Conservation (phyloP, 2,329 filamentous ascomycete genomes). For the Alternaria brassicicola region DNA sequence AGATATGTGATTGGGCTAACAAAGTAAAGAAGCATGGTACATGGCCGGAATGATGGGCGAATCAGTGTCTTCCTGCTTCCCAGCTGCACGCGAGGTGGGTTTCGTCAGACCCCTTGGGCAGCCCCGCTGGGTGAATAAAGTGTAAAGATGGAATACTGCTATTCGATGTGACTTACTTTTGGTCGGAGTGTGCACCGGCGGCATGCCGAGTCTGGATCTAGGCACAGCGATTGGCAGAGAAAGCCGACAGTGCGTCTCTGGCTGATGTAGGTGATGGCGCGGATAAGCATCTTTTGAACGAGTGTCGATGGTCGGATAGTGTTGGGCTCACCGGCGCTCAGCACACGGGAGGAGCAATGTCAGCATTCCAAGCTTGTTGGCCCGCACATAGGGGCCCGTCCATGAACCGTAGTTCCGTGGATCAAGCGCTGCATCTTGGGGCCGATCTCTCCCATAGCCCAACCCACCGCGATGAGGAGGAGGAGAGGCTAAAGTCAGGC, state of each 20-base stretch:
- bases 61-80: not conserved
- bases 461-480: not conserved
- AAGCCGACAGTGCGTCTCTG: conserved; percentile 18
- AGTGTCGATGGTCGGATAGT: not conserved
- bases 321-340: conserved; percentile 4
- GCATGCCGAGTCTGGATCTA: conserved; percentile 20
- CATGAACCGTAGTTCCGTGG: conserved; percentile 24
- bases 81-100: not conserved
- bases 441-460: conserved; percentile 20
- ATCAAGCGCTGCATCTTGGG: conserved; percentile 16
- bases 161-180: conserved; percentile 19
- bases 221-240: conserved; percentile 21
- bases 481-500: conserved; percentile 9
- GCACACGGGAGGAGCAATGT: not conserved
- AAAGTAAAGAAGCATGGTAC: not conserved
- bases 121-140: not conserved
- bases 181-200: conserved; percentile 22
- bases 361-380: not conserved
- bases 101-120: not conserved
- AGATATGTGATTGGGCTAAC: not conserved
- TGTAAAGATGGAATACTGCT: not conserved
- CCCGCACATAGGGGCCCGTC: conserved; percentile 4
- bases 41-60: not conserved
- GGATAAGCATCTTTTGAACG: conserved; percentile 1
- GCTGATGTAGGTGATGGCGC: conserved; percentile 21